Base-by-base conservation (phyloP, 1,284 basidiomycete genomes). In the Fomitopsis betulina region DNA sequence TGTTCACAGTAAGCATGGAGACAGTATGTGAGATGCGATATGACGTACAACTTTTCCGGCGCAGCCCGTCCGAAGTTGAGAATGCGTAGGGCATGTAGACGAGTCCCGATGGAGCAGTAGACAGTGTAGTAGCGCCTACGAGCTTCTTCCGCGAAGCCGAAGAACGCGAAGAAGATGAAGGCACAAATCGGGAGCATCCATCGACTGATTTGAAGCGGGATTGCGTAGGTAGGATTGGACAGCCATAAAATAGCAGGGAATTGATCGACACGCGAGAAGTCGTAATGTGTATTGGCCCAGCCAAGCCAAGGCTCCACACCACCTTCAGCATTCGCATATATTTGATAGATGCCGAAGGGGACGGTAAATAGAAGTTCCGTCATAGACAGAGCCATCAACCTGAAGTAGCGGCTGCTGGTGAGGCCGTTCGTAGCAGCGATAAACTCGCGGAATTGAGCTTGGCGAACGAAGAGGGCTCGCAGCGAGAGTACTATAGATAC, bases 281-380 rank as follows among this genome's bases (percentile, higher is more conserved):
- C 56, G 12, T 51, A 67, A 61, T 82, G 81, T 1, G 72, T 65
- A 58, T 71, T 54, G 0, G 57, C 65, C 75, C 78, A 79, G 15
- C 69, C 72, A 6, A 63, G 60, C 67, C 75, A 81, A 17, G 8
- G 70, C 66, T 54, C 55, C 13, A 58, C 38, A 19, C 54, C 57
- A 23, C n/a, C 40, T 35, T 38, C 15, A 52, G 43, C 27, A 17
- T 45, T 37, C 51, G 49, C 60, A 39, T 40, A 64, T 57, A 55
- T 58, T 32, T 12, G 23, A 10, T n/a, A 12, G 19, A 42, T 9
- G 15, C 32, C 43, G 43, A 54, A 10, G 21, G 35, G 10, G 4
- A 54, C 7, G 7, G 40, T 40, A 30, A 38, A 54, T 21, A 54
- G 37, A 30, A 58, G 53, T 32, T 58, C 57, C 21, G 47, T 30